These are phyloP conservation scores for Ilyonectria robusta DNA, from an alignment of 2,329 filamentous ascomycete genomes.

Conservation along the genomic window DNA sequence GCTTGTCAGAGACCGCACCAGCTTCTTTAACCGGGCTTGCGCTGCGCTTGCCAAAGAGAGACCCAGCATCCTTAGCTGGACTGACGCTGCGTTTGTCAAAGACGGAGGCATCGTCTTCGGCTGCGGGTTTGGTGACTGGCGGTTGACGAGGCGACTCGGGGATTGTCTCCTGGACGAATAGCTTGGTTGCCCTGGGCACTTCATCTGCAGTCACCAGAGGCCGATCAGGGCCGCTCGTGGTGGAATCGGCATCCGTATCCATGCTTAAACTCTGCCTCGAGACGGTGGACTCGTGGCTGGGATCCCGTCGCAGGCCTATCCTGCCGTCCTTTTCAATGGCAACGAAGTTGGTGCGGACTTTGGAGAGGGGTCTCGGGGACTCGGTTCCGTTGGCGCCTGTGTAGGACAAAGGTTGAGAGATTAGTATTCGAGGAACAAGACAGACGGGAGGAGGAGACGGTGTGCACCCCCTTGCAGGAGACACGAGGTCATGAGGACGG, in stretches of 20 bases:
- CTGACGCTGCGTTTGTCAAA: constrained; percentile 55
- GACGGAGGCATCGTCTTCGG: constrained; percentile 42
- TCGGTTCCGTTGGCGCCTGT: constrained; percentile 57
- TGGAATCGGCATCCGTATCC: constrained; percentile 51
- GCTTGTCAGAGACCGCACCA: too few species aligned
- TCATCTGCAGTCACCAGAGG: constrained; percentile 48
- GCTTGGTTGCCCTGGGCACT: constrained; percentile 40
- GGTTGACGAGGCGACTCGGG: constrained; percentile 58
- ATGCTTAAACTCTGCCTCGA: constrained; percentile 55
- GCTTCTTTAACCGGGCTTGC: too few species aligned
- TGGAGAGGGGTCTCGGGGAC: constrained; percentile 78
- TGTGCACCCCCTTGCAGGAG: constrained; percentile 28
- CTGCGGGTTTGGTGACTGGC: constrained; percentile 32
- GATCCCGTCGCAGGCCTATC: constrained; percentile 64
- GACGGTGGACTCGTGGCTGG: constrained; percentile 56
- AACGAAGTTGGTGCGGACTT: constrained; percentile 82
- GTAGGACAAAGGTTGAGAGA: constrained; percentile 36
- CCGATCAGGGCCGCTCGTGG: constrained; percentile 57
- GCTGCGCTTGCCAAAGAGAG: too few species aligned
- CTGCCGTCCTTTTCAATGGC: constrained; percentile 77
- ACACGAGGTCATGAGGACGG: constrained; percentile 14
- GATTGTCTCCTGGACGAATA: constrained; percentile 56
- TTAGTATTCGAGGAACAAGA: constrained; percentile 37
- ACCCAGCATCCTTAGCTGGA: constrained; percentile 56
- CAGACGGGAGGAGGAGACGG: constrained; percentile 33